phyloP scores from a whole-genome alignment of 495 filamentous ascomycete genomes.

The Talaromyces nanjingensis region DNA sequence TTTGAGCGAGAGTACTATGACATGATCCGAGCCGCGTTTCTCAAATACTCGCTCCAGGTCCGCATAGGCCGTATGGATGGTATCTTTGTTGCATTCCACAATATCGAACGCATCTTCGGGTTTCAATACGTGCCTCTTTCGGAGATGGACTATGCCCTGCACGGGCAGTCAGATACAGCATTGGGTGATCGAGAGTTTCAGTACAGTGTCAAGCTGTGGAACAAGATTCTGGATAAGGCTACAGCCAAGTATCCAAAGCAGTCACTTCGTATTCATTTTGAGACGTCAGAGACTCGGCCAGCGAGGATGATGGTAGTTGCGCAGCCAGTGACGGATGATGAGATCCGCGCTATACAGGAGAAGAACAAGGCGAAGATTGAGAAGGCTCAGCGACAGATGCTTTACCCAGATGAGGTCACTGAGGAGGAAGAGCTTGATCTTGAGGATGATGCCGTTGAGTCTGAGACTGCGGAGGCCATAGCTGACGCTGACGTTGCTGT shows the following conservation, averaged over 20 bases:
- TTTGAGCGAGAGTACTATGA: constrained; percentile 95
- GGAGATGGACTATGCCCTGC: constrained; percentile 83
- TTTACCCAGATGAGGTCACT: constrained; percentile 23
- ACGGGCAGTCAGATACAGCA: constrained; percentile 56
- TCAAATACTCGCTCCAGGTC: constrained; percentile 95
- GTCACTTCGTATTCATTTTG: constrained; percentile 81
- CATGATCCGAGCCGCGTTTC: constrained; percentile 89
- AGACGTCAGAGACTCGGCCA: constrained; percentile 54
- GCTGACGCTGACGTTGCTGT: constrained; percentile 12
- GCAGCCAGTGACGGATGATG: constrained; percentile 67
- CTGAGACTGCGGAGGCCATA: constrained; percentile 1
- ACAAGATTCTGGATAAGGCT: constrained; percentile 66
- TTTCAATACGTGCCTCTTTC: constrained; percentile 86
- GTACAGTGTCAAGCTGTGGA: constrained; percentile 68
- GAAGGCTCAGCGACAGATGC: constrained; percentile 58
- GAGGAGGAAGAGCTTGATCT: constrained; percentile 16
- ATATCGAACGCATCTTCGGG: constrained; percentile 89
- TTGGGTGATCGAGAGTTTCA: constrained; percentile 88
- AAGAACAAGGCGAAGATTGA: constrained; percentile 53
- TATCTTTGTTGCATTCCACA: constrained; percentile 97
- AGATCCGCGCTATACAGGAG: constrained; percentile 68
- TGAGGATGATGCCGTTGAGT: constrained; percentile 22
- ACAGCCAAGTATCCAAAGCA: constrained; percentile 60
- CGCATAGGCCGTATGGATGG: constrained; percentile 97
- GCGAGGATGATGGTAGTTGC: constrained; percentile 86